Base-by-base conservation (phyloP, 768 basidiomycete genomes). In the Boletus insuetus region DNA sequence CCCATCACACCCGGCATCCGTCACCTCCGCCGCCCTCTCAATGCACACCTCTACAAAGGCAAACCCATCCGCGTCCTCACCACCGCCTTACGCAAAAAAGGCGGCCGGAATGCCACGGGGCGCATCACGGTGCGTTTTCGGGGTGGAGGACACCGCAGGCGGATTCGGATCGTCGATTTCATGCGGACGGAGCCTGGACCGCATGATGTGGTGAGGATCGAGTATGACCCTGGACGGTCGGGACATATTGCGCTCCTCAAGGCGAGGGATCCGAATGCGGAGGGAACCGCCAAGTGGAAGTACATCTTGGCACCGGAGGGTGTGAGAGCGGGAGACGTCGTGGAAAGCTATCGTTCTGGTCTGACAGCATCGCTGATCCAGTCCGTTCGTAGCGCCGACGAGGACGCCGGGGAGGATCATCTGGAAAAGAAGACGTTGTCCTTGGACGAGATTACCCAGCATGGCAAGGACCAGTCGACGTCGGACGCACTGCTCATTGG, bases 221-320 rank as follows among this genome's bases (percentile, higher is more conserved):
- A 98, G 74, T 99, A 96, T 66, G 97, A 98, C 76, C 97, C 97
- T 0, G 90, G 90, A 5, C 81, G 97, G 42, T 90, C 87, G 35
- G 93, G 91, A 8, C 97, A 99, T 70, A 96, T 99, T 66, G 96
- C 97, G 3, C 81, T 99, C 56, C 68, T 98, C 66, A 79, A 79
- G 67, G 86, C 83, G 66, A 77, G 86, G 47, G 76, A 84, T 60
- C 69, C 78, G 4, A 68, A 67, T 10, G 77, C 81, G 32, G 76
- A 79, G 56, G 87, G 83, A 1, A 70, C 54, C 56, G 75, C 80
- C 56, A 79, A 75, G 63, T 96, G 89, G 85, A 89, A 85, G 65
- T 99, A 99, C 69, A 94, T 99, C 65, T 75, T 98, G 43, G 94
- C 97, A 3, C 86, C 91, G 8, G 93, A 95, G 58, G 94, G 91